Evolutionary conservation across 768 basidiomycete species (phyloP), one percentile per base, ranked within the genome.

Genomic region (Epithele typhae): DNA sequence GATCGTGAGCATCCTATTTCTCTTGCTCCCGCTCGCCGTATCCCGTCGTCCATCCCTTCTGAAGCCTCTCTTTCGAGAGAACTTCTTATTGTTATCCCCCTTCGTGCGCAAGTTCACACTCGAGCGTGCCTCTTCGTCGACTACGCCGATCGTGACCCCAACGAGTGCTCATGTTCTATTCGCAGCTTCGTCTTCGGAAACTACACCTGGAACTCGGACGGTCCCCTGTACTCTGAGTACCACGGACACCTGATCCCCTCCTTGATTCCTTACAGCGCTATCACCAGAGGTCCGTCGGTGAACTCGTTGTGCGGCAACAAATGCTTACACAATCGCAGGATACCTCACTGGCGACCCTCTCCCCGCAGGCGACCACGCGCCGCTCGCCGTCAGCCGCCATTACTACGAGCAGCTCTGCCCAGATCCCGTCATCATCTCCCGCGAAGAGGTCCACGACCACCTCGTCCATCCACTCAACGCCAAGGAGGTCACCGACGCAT

Each of bases 151-250:
- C n/a, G n/a, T n/a, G n/a, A n/a, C n/a, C n/a, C n/a, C n/a, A n/a
- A n/a, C n/a, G n/a, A n/a, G n/a, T n/a, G n/a, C n/a, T n/a, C n/a
- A n/a, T n/a, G n/a, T n/a, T n/a, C n/a, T n/a, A n/a, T n/a, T n/a
- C n/a, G 8, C 34, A 72, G 74, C 4, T 68, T 65, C 25, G 81
- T 81, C 6, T 81, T 78, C 53, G 69, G 80, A 43, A 75, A 82
- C 41, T 81, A 78, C 52, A 77, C 77, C 0, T 82, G 80, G 81
- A 61, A 69, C 2, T 62, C 60, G 4, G 64, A 70, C 10, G 64
- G 65, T 0, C 61, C 65, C 9, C 70, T 74, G 7, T 77, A 76
- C 40, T 65, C 70, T 0, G 62, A 65, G 0, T 82, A 57, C 58
- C 73, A 77, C 43, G 75, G 73, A 17, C 74, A 71, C 35, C 51